A percentile compares a stretch with the other conserved stretches of the same genome.
phyloP scores from a whole-genome alignment of 805 yeast genomes.

The Sugiyamaella smithiae region DNA sequence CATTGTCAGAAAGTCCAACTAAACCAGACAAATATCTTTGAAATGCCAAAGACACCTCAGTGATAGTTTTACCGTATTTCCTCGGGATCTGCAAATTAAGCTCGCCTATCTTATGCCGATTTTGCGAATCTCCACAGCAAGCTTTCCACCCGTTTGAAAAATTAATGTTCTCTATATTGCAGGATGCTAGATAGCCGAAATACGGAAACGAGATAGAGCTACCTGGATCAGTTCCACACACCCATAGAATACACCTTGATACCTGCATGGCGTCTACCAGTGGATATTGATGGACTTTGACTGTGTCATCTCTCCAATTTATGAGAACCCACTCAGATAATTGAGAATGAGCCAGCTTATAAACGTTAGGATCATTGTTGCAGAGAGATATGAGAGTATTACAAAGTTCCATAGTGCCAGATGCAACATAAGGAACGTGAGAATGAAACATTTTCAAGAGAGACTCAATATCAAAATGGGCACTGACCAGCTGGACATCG shows the following conservation, averaged over 20 bases:
- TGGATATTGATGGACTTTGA: too few relatives aligned
- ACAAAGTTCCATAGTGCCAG: conserved; percentile 3
- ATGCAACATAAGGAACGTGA: conserved; percentile 1
- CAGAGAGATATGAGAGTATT: neutral
- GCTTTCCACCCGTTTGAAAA: too few relatives aligned
- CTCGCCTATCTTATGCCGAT: too few relatives aligned
- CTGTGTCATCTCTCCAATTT: conserved; percentile 1
- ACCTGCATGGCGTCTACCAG: too few relatives aligned
- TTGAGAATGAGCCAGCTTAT: neutral
- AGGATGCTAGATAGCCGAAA: conserved; percentile 1
- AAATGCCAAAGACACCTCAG: too few relatives aligned
- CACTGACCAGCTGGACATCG: neutral
- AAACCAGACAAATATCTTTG: too few relatives aligned
- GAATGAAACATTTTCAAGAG: conserved; percentile 6
- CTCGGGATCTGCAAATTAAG: too few relatives aligned
- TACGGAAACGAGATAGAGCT: neutral
- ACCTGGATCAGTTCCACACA: conserved; percentile 2
- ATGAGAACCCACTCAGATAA: conserved; percentile 5
- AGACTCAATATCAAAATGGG: neutral
- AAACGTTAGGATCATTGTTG: neutral
- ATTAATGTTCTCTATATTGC: neutral
- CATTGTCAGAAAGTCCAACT: too few relatives aligned
- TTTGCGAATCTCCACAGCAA: too few relatives aligned
- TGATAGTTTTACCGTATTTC: too few relatives aligned
- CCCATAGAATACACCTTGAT: neutral